These are phyloP conservation scores for Saitozyma podzolica DNA, from an alignment of 768 basidiomycete genomes.

Conservation along the genomic window DNA sequence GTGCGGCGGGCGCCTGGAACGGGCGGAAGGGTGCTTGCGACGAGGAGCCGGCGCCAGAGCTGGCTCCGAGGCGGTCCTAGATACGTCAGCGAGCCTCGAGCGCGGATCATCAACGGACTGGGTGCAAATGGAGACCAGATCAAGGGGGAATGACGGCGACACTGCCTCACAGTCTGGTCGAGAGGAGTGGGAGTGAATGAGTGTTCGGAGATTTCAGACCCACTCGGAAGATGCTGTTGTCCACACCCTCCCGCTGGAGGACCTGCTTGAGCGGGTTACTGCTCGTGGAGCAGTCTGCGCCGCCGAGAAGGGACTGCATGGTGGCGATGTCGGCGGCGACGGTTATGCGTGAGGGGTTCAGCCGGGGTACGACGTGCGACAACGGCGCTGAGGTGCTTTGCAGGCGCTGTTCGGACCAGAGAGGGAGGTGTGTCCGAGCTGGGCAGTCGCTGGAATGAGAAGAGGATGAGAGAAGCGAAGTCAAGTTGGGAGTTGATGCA, in stretches of 20 bases:
- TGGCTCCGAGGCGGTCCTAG: constrained; percentile 15
- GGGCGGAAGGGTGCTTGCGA: constrained; percentile 10
- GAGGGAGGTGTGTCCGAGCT: too few species aligned
- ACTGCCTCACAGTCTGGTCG: too few species aligned
- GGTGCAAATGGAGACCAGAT: too few species aligned
- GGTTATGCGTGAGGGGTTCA: too few species aligned
- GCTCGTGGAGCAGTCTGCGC: constrained; percentile 80
- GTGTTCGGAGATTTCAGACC: constrained; percentile 25
- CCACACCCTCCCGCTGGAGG: constrained; percentile 83
- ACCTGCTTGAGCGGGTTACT: constrained; percentile 86
- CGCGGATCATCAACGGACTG: neutral
- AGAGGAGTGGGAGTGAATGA: too few species aligned
- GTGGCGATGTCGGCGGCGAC: neutral
- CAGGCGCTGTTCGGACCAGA: too few species aligned
- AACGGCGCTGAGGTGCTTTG: too few species aligned
- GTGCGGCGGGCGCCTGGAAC: neutral
- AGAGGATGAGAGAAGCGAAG: too few species aligned
- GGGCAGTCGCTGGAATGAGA: too few species aligned
- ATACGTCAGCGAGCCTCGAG: neutral
- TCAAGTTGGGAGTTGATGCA: too few species aligned
- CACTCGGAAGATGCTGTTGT: constrained; percentile 84
- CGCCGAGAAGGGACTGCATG: constrained; percentile 55
- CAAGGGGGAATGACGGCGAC: too few species aligned
- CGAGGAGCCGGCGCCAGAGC: constrained; percentile 5
- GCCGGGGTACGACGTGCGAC: too few species aligned